Base-by-base conservation (phyloP, 768 basidiomycete genomes). In the Pholiota conissans region DNA sequence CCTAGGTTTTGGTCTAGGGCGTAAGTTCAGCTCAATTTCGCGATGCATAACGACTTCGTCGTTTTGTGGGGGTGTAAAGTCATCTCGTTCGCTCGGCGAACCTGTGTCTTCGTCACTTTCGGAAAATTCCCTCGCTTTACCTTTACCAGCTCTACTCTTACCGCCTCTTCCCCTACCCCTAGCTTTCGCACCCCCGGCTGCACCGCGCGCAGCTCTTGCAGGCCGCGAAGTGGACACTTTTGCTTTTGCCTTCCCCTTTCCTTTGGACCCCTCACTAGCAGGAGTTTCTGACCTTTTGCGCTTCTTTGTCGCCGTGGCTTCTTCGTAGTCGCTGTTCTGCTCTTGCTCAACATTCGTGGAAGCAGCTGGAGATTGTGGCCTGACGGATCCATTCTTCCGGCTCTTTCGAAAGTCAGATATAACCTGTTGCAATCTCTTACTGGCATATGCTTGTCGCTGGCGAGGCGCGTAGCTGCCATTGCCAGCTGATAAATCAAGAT, bases 361-460 rank as follows among this genome's bases (percentile, higher is more conserved):
- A 20, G 30, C 10, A 18, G 45, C 16, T 27, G 50, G 32, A 28
- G 58, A 54, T 20, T 49, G 22, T 18, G 65, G 63, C 6, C 66
- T 52, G 1, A 63, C 63, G 9, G 74, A 69, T 2, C 61, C 63
- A 57, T 68, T 64, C 59, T 66, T 74, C 58, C 75, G 74, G 68
- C 83, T 85, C 67, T 84, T 88, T 55, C 91, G 80, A 67, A 89
- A 91, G 57, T 91, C 90, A 26, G 84, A 78, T n/a, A 94, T 87
- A 8, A 93, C 89, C 67, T 93, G 81, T 68, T 96, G 91, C 57
- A 97, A 73, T 7, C 95, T 84, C 72, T 93, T 95, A 69, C 90
- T 92, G 3, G 88, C 75, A 63, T 95, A 95, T 3, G 86, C 90
- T 62, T 91, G 88, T 34, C 90, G 83, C 66, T 88, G 85, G 37